Percentiles rank a stretch among this genome's conserved stretches.
Conservation (phyloP, 1,284 basidiomycete species). For the Pholiota adiposa region DNA sequence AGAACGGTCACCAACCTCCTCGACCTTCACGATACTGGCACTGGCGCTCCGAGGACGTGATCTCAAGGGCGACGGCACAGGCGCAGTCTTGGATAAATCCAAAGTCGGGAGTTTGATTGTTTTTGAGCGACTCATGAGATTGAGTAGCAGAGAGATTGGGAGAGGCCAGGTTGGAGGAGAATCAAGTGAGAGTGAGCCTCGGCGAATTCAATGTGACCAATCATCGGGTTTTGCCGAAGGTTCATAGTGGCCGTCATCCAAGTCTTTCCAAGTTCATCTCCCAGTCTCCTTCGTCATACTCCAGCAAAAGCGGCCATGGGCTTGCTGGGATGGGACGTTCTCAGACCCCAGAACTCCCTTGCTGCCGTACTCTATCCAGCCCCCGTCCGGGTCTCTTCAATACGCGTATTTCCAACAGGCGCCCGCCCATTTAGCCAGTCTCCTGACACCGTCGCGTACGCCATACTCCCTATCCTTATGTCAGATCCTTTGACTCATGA, state of each 20-base stretch:
- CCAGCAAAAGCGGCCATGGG: slow-evolving; percentile 34
- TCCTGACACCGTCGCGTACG: slow-evolving; percentile 67
- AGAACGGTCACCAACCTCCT: slow-evolving; percentile 80
- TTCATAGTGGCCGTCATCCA: background rate
- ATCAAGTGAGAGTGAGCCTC: slow-evolving; percentile 7
- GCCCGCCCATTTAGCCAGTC: slow-evolving; percentile 61
- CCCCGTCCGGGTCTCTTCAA: slow-evolving; percentile 63
- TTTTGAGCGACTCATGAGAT: slow-evolving; percentile 47
- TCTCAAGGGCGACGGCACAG: slow-evolving; percentile 34
- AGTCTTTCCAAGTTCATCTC: background rate
- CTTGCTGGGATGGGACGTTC: slow-evolving; percentile 70
- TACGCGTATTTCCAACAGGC: slow-evolving; percentile 66
- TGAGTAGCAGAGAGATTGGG: slow-evolving; percentile 11
- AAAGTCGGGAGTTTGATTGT: slow-evolving; percentile 55
- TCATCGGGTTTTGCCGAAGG: slow-evolving; percentile 32
- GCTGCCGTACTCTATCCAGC: slow-evolving; percentile 69
- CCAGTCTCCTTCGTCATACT: background rate
- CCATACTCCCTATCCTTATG: slow-evolving; percentile 20
- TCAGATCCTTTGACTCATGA: slow-evolving; percentile 11
- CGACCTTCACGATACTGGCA: slow-evolving; percentile 86
- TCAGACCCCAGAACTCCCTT: slow-evolving; percentile 60
- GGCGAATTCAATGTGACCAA: slow-evolving; percentile 15
- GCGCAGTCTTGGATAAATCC: slow-evolving; percentile 39
- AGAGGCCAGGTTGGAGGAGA: slow-evolving; percentile 16
- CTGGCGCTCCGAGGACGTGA: slow-evolving; percentile 76